Evolutionary conservation across 1,139 yeast species (phyloP).

Genomic region (Meyerozyma smithsonii): DNA sequence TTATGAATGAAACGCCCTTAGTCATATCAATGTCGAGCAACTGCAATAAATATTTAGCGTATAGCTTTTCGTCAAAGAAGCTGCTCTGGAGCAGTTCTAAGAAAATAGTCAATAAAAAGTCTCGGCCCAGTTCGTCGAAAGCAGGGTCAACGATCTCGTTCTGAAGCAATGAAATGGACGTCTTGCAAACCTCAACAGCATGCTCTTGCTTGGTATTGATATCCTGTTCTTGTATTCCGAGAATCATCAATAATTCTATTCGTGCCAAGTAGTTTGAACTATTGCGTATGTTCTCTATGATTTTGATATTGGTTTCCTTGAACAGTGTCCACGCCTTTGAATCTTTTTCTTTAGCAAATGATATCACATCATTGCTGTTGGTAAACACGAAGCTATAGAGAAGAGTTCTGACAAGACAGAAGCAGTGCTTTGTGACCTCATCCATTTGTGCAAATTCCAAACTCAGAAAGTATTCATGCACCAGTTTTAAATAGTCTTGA

Average conservation of each 20-base stretch:
- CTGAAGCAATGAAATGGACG: background rate
- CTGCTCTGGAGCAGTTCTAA: conserved; percentile 13
- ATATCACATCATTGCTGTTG: background rate
- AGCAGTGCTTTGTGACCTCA: background rate
- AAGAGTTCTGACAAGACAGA: background rate
- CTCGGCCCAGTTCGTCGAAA: background rate
- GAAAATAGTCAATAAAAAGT: conserved; percentile 3
- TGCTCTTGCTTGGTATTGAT: background rate
- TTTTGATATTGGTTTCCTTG: background rate
- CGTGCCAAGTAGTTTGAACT: background rate
- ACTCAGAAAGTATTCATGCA: background rate
- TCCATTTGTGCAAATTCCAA: background rate
- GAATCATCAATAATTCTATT: background rate
- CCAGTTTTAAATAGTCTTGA: background rate
- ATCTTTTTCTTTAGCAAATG: background rate
- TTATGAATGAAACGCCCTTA: conserved; percentile 28
- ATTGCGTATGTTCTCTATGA: background rate
- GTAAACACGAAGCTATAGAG: background rate
- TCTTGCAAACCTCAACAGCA: background rate
- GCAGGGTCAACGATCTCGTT: background rate
- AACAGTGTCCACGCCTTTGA: background rate
- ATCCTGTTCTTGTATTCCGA: background rate
- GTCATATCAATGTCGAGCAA: conserved; percentile 26
- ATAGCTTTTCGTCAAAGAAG: conserved; percentile 19
- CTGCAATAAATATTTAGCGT: conserved; percentile 25